Evolutionary conservation across 2,329 filamentous ascomycete genomes (phyloP).

Genomic region (Corynespora cassiicola): DNA sequence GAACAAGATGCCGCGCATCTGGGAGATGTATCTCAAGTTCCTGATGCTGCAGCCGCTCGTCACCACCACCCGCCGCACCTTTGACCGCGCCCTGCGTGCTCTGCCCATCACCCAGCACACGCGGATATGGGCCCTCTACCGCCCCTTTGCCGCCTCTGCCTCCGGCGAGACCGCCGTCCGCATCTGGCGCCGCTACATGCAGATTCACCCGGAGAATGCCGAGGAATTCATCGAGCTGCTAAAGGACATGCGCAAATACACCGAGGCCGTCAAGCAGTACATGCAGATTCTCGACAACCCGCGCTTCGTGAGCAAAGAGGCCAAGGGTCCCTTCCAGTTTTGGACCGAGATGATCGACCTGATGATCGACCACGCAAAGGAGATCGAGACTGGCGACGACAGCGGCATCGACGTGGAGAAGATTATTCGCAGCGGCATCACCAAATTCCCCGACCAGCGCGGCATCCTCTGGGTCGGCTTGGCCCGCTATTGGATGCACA

Average conservation of each 20-base stretch:
- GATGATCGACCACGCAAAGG: conserved; percentile 86
- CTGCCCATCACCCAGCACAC: conserved; percentile 95
- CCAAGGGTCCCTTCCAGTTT: conserved; percentile 93
- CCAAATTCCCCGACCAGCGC: conserved; percentile 88
- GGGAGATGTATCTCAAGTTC: conserved; percentile 96
- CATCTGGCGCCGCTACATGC: conserved; percentile 95
- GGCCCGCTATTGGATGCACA: conserved; percentile 95
- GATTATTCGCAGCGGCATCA: conserved; percentile 91
- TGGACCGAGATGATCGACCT: conserved; percentile 98
- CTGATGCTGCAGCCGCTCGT: conserved; percentile 90
- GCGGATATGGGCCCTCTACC: conserved; percentile 91
- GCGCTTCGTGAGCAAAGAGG: conserved; percentile 88
- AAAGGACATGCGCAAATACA: conserved; percentile 80
- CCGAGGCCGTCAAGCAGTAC: conserved; percentile 88
- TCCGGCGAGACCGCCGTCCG: conserved; percentile 89
- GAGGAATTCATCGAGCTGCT: conserved; percentile 96
- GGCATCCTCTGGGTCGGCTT: conserved; percentile 95
- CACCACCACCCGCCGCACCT: conserved; percentile 83
- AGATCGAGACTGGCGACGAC: conserved; percentile 81
- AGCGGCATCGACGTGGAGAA: conserved; percentile 87
- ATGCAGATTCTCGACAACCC: conserved; percentile 92
- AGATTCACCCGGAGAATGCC: conserved; percentile 92
- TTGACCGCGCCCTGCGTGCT: conserved; percentile 90
- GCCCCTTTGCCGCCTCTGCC: conserved; percentile 88
- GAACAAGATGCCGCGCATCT: conserved; percentile 98